A percentile compares a stretch with the other conserved stretches of the same genome.
Conservation (phyloP, 2,329 filamentous ascomycete genomes). For the Colletotrichum eremochloae region DNA sequence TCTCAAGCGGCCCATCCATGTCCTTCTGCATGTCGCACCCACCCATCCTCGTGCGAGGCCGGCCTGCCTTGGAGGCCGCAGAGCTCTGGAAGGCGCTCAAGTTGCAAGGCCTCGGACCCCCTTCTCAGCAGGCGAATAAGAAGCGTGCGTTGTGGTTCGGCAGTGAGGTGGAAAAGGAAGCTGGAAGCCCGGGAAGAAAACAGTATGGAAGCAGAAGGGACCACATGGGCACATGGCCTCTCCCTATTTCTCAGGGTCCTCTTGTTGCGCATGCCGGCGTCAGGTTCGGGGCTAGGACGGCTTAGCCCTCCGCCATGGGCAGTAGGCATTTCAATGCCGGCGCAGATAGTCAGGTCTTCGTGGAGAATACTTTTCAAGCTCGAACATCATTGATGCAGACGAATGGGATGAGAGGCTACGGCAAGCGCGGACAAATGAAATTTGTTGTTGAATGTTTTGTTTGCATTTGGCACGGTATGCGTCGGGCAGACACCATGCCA, state of each 20-base stretch:
- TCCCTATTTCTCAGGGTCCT: slow-evolving; percentile 27
- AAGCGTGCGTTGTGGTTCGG: neutral
- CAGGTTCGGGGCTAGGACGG: slow-evolving; percentile 4
- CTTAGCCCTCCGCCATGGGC: neutral
- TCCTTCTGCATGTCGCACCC: slow-evolving; percentile 34
- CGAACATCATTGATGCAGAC: slow-evolving; percentile 21
- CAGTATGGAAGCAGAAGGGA: slow-evolving; percentile 8
- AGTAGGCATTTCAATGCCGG: slow-evolving; percentile 8
- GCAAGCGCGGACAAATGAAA: slow-evolving; percentile 19
- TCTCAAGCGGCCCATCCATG: slow-evolving; percentile 37
- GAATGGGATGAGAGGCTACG: slow-evolving; percentile 17
- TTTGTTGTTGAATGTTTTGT: slow-evolving; percentile 25
- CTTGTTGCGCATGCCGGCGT: slow-evolving; percentile 8
- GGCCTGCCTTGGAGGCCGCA: slow-evolving; percentile 24
- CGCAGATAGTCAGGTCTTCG: slow-evolving; percentile 4
- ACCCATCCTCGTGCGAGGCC: slow-evolving; percentile 23
- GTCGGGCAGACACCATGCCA: slow-evolving; percentile 5
- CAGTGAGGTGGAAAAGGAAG: slow-evolving; percentile 3
- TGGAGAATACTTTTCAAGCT: slow-evolving; percentile 1
- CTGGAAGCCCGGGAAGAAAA: slow-evolving; percentile 6
- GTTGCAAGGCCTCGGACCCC: slow-evolving; percentile 17
- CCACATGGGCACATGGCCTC: slow-evolving; percentile 32
- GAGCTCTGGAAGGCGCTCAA: slow-evolving; percentile 18
- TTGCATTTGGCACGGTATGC: slow-evolving; percentile 23
- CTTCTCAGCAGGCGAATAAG: neutral